A percentile compares a stretch with the other conserved stretches of the same genome.
phyloP scores from a whole-genome alignment of 352 stramenopile genomes.

The Pythium aquatile region DNA sequence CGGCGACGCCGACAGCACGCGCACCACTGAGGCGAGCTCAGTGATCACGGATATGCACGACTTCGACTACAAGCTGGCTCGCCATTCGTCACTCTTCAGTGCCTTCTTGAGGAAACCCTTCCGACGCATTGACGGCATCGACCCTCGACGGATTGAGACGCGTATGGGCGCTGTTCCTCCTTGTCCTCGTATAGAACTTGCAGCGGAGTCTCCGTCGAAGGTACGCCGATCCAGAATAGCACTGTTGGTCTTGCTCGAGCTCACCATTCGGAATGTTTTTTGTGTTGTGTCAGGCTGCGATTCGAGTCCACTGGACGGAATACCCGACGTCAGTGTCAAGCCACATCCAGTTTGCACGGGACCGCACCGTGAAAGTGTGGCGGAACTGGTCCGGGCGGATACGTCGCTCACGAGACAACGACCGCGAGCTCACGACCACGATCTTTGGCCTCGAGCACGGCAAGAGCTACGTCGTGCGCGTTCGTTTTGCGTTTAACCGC shows the following conservation, averaged over 20 bases:
- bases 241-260: neutral
- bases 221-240: constrained; percentile 23
- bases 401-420: constrained; percentile 42
- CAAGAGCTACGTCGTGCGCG: constrained; percentile 74
- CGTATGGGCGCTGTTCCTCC: constrained; percentile 46
- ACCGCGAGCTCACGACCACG: constrained; percentile 56
- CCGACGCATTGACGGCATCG: constrained; percentile 51
- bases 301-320: constrained; percentile 56
- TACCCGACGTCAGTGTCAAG: constrained; percentile 53
- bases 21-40: constrained; percentile 73
- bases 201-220: constrained; percentile 60
- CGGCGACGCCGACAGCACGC: constrained; percentile 64
- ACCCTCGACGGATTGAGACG: constrained; percentile 39
- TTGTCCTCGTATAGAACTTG: constrained; percentile 42
- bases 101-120: constrained; percentile 73
- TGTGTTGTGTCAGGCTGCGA: constrained; percentile 40
- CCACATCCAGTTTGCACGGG: constrained; percentile 69
- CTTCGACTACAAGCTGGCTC: constrained; percentile 39
- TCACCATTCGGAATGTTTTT: neutral
- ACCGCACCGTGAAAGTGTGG: constrained; percentile 78
- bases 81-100: constrained; percentile 59
- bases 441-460: constrained; percentile 69
- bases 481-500: constrained; percentile 63
- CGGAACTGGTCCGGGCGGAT: constrained; percentile 67
- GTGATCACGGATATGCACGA: constrained; percentile 61